Base-by-base conservation (phyloP, 1,284 basidiomycete genomes). In the Microbotryum lychnidis-dioicae region DNA sequence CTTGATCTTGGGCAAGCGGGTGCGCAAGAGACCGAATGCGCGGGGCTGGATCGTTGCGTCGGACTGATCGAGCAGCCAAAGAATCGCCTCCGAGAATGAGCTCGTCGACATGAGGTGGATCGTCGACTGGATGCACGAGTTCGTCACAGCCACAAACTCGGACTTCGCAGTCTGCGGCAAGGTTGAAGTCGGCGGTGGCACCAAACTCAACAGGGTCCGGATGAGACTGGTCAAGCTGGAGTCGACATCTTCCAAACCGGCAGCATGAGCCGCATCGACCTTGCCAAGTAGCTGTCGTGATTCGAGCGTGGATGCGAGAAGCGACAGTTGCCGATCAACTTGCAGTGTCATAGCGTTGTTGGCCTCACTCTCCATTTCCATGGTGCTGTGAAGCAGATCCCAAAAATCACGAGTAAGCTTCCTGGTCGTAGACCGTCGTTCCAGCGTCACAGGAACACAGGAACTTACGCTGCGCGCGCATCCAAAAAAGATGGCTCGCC, bases 1-100 rank as follows among this genome's bases (percentile, higher is more conserved):
- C 6, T 83, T 78, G 60, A 93, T 79, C 20, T 82, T 77, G 0
- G 82, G 79, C 1, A 93, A 75, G 29, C 88, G 82, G 47, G 84
- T 80, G 8, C 80, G 77, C 25, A 93, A 75, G 6, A 91, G 78
- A 46, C 73, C 73, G 49, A 78, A 73, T 7, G 74, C 76, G 51
- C 75, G 71, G 14, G 69, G 65, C 20, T 68, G 64, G 20, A 68
- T 62, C 12, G 60, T 21, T 5, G 56, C 54, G 58, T 66, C 65
- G 21, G 64, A 61, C 20, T 63, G 62, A 55, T 68, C 65, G 53
- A 77, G 69, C 6, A 77, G 67, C 50, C 72, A 67, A 21, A 70
- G 62, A 21, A 74, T 70, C 25, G 76, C 71, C 31, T 67, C 67
- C 20, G 78, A 73, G 37, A 86, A 89, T 18, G 85, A 80, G 75